These are phyloP conservation scores for Monosporozyma solicola DNA, from an alignment of 805 yeast species.

Conservation along the genomic window DNA sequence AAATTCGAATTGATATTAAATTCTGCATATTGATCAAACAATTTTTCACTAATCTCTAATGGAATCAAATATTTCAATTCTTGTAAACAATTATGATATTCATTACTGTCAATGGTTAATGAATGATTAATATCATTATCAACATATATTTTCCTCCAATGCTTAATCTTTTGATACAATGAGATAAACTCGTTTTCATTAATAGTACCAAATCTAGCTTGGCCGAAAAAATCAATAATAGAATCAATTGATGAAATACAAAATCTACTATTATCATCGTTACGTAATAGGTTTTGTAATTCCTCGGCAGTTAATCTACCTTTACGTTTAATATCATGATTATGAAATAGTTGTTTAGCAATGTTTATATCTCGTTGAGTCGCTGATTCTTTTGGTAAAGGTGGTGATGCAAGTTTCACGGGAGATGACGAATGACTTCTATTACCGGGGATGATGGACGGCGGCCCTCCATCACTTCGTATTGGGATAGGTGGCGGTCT, in stretches of 20 bases:
- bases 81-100: slow-evolving; percentile 28
- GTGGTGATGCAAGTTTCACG: slow-evolving; percentile 3
- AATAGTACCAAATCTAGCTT: slow-evolving; percentile 28
- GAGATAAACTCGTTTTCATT: slow-evolving; percentile 28
- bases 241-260: slow-evolving; percentile 30
- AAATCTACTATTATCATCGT: slow-evolving; percentile 28
- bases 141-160: slow-evolving; percentile 31
- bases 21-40: slow-evolving; percentile 31
- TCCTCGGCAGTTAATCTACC: slow-evolving; percentile 29
- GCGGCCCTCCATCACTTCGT: background rate
- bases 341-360: slow-evolving; percentile 25
- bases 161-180: slow-evolving; percentile 27
- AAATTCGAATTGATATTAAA: slow-evolving; percentile 20
- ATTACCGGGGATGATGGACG: background rate
- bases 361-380: slow-evolving; percentile 3
- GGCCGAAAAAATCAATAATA: slow-evolving; percentile 29
- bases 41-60: slow-evolving; percentile 27
- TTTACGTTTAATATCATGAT: slow-evolving; percentile 24
- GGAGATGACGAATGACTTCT: background rate
- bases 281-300: slow-evolving; percentile 28
- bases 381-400: background rate
- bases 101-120: slow-evolving; percentile 24
- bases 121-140: slow-evolving; percentile 30
- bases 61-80: slow-evolving; percentile 30
- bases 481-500: background rate